Percentiles rank a stretch among this genome's conserved stretches.
Evolutionary conservation across 2,329 filamentous ascomycete species (phyloP).

Genomic region (Chrysoporthe deuterocubensis): DNA sequence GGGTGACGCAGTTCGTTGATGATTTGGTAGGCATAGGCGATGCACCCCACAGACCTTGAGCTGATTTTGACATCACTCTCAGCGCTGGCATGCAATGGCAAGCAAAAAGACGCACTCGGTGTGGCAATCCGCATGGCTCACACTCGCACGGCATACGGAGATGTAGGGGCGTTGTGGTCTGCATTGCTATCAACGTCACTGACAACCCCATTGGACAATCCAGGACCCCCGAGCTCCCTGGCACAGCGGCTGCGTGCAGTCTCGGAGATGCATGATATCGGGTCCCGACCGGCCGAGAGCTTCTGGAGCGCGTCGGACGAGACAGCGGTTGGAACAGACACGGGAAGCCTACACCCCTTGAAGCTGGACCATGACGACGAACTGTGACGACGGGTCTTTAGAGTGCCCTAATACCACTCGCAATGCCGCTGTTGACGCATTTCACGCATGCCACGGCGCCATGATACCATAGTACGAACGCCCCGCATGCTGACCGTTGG

Average conservation of each 20-base stretch:
- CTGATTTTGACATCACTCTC: neutral
- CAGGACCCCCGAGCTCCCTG: neutral
- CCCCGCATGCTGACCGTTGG: too few species aligned
- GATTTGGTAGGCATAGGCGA: neutral
- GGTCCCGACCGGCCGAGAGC: neutral
- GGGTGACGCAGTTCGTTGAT: neutral
- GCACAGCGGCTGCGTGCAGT: neutral
- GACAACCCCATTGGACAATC: neutral
- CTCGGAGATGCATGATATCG: neutral
- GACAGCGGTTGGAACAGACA: neutral
- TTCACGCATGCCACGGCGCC: too few species aligned
- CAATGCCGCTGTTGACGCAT: neutral
- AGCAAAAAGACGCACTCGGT: neutral
- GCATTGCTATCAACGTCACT: neutral
- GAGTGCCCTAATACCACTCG: neutral
- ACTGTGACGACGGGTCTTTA: neutral
- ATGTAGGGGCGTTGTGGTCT: too few species aligned
- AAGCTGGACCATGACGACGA: neutral
- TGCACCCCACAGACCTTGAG: neutral
- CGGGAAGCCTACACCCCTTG: neutral
- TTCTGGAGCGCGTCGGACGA: neutral
- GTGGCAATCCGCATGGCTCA: constrained; percentile 6
- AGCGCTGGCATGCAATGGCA: neutral
- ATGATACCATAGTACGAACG: too few species aligned
- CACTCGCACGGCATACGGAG: neutral